Percentiles rank a stretch among this genome's conserved stretches.
These are phyloP conservation scores for Elongisporangium undulatum DNA, from an alignment of 352 stramenopile species.

Conservation along the genomic window DNA sequence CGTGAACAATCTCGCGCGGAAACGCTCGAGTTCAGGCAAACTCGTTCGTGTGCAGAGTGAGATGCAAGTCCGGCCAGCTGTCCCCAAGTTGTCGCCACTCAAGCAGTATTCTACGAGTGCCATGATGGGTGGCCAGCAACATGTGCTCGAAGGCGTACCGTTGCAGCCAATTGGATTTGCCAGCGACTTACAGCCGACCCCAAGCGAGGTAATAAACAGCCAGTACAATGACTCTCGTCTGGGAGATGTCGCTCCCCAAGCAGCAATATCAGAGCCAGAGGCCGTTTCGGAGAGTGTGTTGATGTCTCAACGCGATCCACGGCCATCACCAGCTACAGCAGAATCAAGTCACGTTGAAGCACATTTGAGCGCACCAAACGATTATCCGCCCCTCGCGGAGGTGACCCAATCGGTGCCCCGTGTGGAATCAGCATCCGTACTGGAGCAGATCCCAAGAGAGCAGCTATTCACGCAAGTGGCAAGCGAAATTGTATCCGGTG, in stretches of 20 bases:
- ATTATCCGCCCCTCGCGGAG: neutral
- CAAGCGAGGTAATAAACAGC: neutral
- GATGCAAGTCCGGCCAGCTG: neutral
- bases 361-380: neutral
- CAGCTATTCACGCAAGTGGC: neutral
- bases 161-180: neutral
- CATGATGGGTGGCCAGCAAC: neutral
- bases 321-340: too few species aligned
- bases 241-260: neutral
- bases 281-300: neutral
- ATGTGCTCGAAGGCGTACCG: neutral
- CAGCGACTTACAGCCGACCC: neutral
- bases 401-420: neutral
- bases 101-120: neutral
- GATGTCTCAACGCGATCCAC: too few species aligned
- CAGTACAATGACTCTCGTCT: neutral
- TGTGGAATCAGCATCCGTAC: neutral
- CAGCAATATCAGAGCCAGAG: neutral
- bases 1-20: constrained; percentile 10
- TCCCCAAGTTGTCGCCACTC: neutral
- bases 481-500: neutral
- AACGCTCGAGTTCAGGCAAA: neutral
- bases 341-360: neutral
- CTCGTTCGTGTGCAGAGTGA: neutral
- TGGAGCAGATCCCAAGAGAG: neutral